Base-by-base conservation (phyloP, 1,284 basidiomycete species). In the Erythrobasidium hasegawianum region DNA sequence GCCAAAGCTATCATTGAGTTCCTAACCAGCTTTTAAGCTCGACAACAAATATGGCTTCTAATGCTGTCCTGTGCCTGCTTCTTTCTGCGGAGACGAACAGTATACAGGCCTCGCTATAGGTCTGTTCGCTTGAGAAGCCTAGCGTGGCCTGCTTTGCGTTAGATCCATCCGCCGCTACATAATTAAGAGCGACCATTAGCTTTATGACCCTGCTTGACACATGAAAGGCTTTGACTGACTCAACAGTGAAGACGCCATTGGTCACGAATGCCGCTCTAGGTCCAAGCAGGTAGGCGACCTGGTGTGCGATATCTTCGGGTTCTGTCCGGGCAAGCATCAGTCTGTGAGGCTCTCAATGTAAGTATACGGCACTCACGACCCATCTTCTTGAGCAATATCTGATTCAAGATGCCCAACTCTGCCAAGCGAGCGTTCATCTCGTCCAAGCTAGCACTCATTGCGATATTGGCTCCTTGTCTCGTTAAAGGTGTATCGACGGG, bases 401-500 rank as follows among this genome's bases (percentile, higher is more conserved):
- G 47, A 38, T 60, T 43, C 33, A 67, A 20, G 10, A 67, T 67
- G 9, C 57, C 57, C 3, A 67, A 47, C 9, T 53, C 64, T 1
- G 20, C 22, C 10, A 67, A 50, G 29, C 60, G 59, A 9, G 26
- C 58, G 38, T 67, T 67, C 26, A 67, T 59, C n/a, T 67, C 64
- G 11, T 67, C 64, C 26, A 59, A 38, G 8, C 56, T 40, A 13
- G 64, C 64, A 5, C 40, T 29, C n/a, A 40, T 22, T 41, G 56
- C 39, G 1, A 57, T n/a, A 22, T 55, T 57, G 27, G 62, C 55
- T 14, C 64, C 64, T 47, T 52, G 41, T 54, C 64, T 60, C 1
- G 58, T 59, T n/a, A 67, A 43, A 4, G 64, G 64, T 1, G 64
- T 67, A 54, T 67, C 64, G 13, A 67, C 58, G 7, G 64, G 64